Percentiles rank a stretch among this genome's conserved stretches.
Evolutionary conservation across 371 early-diverging fungal genomes (phyloP).

Genomic region (Syncephalastrum contaminatum): DNA sequence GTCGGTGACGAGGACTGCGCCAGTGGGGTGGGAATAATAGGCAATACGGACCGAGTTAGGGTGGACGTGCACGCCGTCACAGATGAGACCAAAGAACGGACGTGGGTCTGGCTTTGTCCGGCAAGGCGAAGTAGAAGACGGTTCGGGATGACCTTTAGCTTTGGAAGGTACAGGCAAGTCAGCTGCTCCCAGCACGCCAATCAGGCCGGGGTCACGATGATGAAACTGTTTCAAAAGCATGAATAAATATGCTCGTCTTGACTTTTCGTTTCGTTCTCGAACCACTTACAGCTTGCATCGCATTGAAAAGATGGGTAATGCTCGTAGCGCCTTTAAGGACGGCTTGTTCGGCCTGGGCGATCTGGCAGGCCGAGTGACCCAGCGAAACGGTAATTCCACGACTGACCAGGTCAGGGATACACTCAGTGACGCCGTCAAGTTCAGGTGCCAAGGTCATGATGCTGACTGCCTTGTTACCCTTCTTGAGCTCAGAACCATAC

Average conservation of each 20-base stretch:
- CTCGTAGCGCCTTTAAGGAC: conserved; percentile 63
- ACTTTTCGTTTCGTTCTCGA: not conserved
- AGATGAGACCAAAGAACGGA: conserved; percentile 78
- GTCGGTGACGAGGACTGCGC: conserved; percentile 76
- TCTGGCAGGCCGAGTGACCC: conserved; percentile 74
- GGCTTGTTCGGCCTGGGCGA: conserved; percentile 71
- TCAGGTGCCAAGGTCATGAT: conserved; percentile 86
- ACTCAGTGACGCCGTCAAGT: conserved; percentile 71
- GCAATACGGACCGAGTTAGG: conserved; percentile 80
- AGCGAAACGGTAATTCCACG: conserved; percentile 71
- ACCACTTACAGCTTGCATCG: conserved; percentile 69
- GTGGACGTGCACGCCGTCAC: conserved; percentile 79
- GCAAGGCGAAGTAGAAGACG: conserved; percentile 30
- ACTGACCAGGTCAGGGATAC: conserved; percentile 66
- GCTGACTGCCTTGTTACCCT: conserved; percentile 54
- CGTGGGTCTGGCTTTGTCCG: conserved; percentile 48
- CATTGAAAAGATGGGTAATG: conserved; percentile 84
- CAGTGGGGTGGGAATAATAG: conserved; percentile 73
- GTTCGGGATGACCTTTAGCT: conserved; percentile 30
- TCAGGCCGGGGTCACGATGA: conserved; percentile 80
- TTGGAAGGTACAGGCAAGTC: conserved; percentile 31
- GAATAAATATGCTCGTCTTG: not conserved
- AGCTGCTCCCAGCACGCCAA: conserved; percentile 69
- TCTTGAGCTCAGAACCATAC: conserved; percentile 61
- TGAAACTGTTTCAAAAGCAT: conserved; percentile 50